These are phyloP conservation scores for Gyromitra esculenta DNA, from an alignment of 2,329 filamentous ascomycete species.

Conservation along the genomic window DNA sequence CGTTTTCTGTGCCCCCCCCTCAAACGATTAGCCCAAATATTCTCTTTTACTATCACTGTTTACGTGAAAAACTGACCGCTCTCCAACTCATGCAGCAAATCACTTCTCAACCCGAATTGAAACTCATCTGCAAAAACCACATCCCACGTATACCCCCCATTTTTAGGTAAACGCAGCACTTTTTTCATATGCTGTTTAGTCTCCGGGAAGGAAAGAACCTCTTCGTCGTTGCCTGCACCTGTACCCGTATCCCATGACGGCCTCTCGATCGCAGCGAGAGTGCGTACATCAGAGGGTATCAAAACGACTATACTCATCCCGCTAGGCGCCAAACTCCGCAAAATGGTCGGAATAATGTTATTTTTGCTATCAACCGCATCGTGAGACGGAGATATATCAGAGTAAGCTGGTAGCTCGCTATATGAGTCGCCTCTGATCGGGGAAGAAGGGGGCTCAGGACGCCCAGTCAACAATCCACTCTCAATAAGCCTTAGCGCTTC, in stretches of 20 bases:
- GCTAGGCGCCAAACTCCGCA: not conserved
- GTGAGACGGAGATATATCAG: not conserved
- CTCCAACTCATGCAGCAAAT: constrained; percentile 18
- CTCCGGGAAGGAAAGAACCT: constrained; percentile 26
- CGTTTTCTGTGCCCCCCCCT: not conserved
- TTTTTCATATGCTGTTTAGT: constrained; percentile 17
- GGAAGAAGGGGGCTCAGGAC: not conserved
- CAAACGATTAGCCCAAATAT: not conserved
- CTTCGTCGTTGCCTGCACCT: constrained; percentile 19
- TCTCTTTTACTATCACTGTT: not conserved
- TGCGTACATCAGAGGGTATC: constrained; percentile 30
- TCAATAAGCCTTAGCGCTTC: constrained; percentile 25
- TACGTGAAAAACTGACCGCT: not conserved
- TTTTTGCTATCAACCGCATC: not conserved
- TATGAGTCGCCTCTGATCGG: not conserved
- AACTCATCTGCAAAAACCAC: constrained; percentile 12
- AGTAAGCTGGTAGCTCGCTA: constrained; percentile 29
- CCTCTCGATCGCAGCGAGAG: constrained; percentile 28
- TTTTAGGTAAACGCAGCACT: constrained; percentile 11
- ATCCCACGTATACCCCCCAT: constrained; percentile 20
- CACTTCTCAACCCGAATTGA: not conserved
- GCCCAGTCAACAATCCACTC: constrained; percentile 25
- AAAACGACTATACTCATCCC: constrained; percentile 17
- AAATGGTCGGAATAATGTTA: constrained; percentile 13
- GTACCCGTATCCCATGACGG: constrained; percentile 32